Evolutionary conservation across 164 flowering plant species (phyloP), one percentile per base, ranked within the genome.

Genomic region (Paratinospora sagittata): DNA sequence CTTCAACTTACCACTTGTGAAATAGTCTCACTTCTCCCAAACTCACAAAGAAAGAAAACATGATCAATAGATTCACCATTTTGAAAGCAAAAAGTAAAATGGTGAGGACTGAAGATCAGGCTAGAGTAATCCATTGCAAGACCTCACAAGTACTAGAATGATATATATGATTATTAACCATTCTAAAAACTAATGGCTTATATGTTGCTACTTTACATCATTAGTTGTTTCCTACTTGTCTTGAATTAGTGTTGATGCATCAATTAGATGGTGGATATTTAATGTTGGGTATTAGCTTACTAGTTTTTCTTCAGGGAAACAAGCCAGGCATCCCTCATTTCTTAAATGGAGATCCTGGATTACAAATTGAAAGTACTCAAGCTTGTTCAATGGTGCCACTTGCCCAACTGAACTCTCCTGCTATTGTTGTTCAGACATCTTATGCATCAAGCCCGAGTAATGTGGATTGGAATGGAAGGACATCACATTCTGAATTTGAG

Each of bases 401-500:
- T 23, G 26, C 71, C 39, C 82, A 71, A 65, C 76, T 47, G 26
- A 77, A 78, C 34, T 81, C 85, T 65, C 72, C 82, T 70, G 78
- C 72, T 43, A 41, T 62, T 67, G 57, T 81, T n/a, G 78, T 68
- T 76, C 86, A 80, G 66, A 63, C 79, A 30, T 82, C 85, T 45
- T 75, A 73, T 80, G 81, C 81, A 70, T 82, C 88, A 24, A 84
- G 80, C 76, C 82, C 82, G 58, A 84, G 76, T 70, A 81, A 76
- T 57, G 81, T 73, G 23, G 72, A 82, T 30, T 79, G 84, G 82
- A 78, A 74, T 77, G 84, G 85, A 23, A 79, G 77, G 55, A 63
- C 82, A 34, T 66, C 76, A 17, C 80, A 84, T 49, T 76, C 89
- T 41, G 85, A 82, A 69, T 71, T 68, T 67, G 90, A 81, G 27